Evolutionary conservation across 768 basidiomycete species (phyloP), one percentile per base, ranked within the genome.

Genomic region (Suillus spraguei): DNA sequence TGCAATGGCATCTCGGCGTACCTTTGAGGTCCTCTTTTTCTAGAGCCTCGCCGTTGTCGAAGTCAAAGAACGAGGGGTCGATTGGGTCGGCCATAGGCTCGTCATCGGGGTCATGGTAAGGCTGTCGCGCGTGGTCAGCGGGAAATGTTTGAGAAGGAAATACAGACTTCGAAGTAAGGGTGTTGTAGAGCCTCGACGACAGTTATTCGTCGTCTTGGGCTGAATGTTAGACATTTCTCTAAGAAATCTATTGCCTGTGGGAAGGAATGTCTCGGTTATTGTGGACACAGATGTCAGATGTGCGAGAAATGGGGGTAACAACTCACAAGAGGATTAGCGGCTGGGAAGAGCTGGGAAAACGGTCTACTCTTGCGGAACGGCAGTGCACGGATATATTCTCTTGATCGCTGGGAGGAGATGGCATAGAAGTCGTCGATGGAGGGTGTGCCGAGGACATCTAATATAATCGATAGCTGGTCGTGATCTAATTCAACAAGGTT

Each of bases 341-440:
- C 87, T 0, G 89, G 88, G 71, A 92, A 95, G 60, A 95, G 79
- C 24, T 81, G 74, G 46, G 78, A 73, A 67, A 97, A 91, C 52
- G 86, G 83, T 71, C 83, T 88, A 71, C 89, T 89, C 79, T 89
- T 92, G 58, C 93, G 81, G 77, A 97, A 95, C 0, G 94, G 94
- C 17, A 97, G 79, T 0, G 94, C 91, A 2, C 95, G 88, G 63
- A 96, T 90, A 69, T 95, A 95, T 71, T 95, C 94, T 60, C 94
- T 83, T 60, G 91, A 88, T 52, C 91, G 76, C 9, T 84, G 80
- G 4, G 92, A 91, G 22, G 88, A 92, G 71, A 97, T 97, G 7
- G 93, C 94, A 67, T 97, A 94, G 74, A 97, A 97, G 71, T 97
- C 95, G 69, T 97, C 96, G 71, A 97, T 87, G 10, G 90, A 87